Conservation (phyloP, 345 rosid genomes). For the Eucalyptus pumila region DNA sequence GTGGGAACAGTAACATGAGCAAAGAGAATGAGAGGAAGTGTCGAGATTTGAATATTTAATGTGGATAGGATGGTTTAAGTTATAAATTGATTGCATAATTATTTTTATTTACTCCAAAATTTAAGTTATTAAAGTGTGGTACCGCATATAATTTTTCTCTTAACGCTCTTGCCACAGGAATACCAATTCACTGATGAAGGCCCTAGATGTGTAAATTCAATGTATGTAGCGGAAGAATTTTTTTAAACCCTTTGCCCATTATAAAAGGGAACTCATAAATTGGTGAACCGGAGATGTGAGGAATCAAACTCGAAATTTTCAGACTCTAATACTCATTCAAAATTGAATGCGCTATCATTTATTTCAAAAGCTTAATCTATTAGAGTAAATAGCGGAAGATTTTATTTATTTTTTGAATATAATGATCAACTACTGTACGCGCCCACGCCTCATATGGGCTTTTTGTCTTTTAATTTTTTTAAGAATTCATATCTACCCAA, state of each 20-base stretch:
- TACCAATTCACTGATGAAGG: background rate
- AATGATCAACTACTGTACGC: background rate
- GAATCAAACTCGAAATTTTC: background rate
- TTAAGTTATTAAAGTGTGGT: background rate
- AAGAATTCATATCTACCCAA: background rate
- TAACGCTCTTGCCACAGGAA: background rate
- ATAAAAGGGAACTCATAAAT: background rate
- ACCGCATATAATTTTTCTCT: background rate
- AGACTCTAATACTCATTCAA: no score
- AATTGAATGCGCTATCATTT: background rate
- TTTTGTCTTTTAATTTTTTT: background rate
- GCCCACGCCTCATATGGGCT: background rate
- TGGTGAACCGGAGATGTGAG: fast-evolving
- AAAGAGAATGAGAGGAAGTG: no score
- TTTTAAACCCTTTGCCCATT: background rate
- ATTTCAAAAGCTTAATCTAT: background rate
- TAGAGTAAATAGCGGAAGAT: background rate
- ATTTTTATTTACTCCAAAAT: no score
- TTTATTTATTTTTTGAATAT: no score
- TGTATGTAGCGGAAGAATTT: background rate
- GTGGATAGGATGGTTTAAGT: no score
- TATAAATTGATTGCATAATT: no score
- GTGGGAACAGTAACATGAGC: no score
- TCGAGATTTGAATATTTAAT: no score
- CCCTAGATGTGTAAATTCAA: background rate